Percentiles rank a stretch among this genome's conserved stretches.
These are phyloP conservation scores for Claviceps arundinis DNA, from an alignment of 2,329 filamentous ascomycete species.

Conservation along the genomic window DNA sequence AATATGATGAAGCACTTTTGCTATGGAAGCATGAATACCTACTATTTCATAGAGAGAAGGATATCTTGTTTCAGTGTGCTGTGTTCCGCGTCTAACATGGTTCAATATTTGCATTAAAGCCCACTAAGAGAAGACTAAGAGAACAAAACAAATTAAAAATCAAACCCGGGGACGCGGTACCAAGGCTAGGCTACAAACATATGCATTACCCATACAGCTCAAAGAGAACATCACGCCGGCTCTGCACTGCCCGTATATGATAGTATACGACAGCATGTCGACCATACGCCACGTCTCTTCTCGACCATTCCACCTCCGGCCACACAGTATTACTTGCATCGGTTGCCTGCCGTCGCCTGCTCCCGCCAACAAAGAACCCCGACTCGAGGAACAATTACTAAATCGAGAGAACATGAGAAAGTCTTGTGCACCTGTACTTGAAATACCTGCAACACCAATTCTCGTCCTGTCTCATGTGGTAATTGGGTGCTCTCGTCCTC, in stretches of 20 bases:
- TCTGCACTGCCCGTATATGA: conserved; percentile 2
- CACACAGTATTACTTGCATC: conserved; percentile 6
- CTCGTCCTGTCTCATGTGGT: conserved; percentile 2
- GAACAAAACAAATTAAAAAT: conserved; percentile 28
- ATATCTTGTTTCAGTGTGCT: background rate
- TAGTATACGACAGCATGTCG: conserved; percentile 10
- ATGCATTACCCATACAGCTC: conserved; percentile 15
- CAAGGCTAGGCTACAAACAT: conserved; percentile 16
- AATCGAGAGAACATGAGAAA: conserved; percentile 2
- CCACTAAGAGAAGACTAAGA: conserved; percentile 41
- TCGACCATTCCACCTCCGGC: conserved; percentile 5
- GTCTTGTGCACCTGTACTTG: conserved; percentile 2
- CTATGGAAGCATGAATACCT: too few relatives aligned
- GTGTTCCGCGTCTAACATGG: conserved; percentile 17
- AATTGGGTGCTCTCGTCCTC: conserved; percentile 18
- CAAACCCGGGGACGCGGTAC: conserved; percentile 10
- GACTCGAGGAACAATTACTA: conserved; percentile 2
- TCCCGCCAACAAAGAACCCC: conserved; percentile 3
- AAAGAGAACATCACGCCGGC: conserved; percentile 7
- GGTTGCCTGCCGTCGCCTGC: conserved; percentile 8
- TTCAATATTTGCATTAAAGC: conserved; percentile 52
- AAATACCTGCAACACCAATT: conserved; percentile 7
- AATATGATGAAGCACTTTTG: too few relatives aligned
- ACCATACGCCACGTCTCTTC: conserved; percentile 7
- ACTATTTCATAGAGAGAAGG: too few relatives aligned